These are phyloP conservation scores for Daldinia bambusicola DNA, from an alignment of 495 filamentous ascomycete species.

Conservation along the genomic window DNA sequence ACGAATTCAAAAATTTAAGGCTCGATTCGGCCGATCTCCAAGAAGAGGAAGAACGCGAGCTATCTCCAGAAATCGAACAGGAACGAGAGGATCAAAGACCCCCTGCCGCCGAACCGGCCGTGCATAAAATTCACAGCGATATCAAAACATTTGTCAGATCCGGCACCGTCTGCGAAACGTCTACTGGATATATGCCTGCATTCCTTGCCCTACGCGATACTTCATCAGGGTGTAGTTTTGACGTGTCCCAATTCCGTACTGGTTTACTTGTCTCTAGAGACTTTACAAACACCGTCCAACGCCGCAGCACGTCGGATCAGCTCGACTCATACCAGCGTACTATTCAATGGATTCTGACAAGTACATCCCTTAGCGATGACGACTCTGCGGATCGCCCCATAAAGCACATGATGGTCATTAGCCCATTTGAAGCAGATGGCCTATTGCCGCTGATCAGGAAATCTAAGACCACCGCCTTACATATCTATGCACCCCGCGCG, in stretches of 20 bases:
- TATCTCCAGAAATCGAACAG: constrained; percentile 69
- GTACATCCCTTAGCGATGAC: background rate
- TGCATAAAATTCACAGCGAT: constrained; percentile 59
- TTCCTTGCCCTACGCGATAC: constrained; percentile 58
- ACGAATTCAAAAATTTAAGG: constrained; percentile 54
- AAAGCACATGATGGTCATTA: constrained; percentile 64
- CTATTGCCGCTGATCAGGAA: constrained; percentile 56
- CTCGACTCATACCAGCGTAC: constrained; percentile 65
- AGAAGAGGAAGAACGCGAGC: constrained; percentile 78
- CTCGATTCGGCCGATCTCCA: constrained; percentile 57
- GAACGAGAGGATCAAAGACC: constrained; percentile 67
- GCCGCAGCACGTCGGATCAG: constrained; percentile 9
- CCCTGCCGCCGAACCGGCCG: constrained; percentile 44
- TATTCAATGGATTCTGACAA: constrained; percentile 69
- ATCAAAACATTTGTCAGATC: constrained; percentile 54
- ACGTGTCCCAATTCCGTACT: constrained; percentile 51
- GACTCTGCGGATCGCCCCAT: constrained; percentile 16
- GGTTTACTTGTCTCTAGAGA: constrained; percentile 65
- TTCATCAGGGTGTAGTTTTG: constrained; percentile 48
- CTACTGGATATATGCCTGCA: constrained; percentile 57
- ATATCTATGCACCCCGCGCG: constrained; percentile 67
- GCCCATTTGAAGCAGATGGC: constrained; percentile 69
- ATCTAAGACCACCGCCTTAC: constrained; percentile 55
- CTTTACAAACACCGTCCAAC: constrained; percentile 62
- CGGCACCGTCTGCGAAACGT: constrained; percentile 34